Evolutionary conservation across 2,329 filamentous ascomycete species (phyloP), one percentile per base, ranked within the genome.

Genomic region (Orbilia quercus): DNA sequence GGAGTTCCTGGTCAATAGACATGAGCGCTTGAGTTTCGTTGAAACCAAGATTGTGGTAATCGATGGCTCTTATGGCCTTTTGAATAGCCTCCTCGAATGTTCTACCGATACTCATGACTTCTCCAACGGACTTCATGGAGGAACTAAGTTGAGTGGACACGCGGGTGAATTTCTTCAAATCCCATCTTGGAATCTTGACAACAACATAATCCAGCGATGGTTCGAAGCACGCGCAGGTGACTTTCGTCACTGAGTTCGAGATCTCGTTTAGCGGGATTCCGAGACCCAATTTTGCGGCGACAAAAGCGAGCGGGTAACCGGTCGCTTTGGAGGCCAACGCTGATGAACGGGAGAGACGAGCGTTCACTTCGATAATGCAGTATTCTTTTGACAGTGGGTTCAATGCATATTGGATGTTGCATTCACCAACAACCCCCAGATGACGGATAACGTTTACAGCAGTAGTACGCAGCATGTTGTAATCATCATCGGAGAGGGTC

Each of bases 291-390:
- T 99, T 99, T 53, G 95, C 95, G 36, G 95, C 95, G 78, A 97
- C 95, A 79, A 97, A 99, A 6, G 95, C 94, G 76, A 99, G 84
- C 31, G 94, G 94, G 80, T 98, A 99, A 38, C 95, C 94, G 7
- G 94, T 99, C 6, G 94, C 94, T 84, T 99, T 99, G 20, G 95
- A 98, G 20, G 94, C 94, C 75, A 99, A 84, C 14, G 95, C 94
- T 9, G 94, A 99, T 53, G 94, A 99, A 82, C 95, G 87, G 55
- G 94, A 99, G 70, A 99, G 84, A 85, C 94, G 90, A 53, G 94
- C 95, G 79, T 99, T 99, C 83, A 99, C 95, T 81, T 99, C 95
- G 79, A 99, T 99, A 77, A 99, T 97, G 85, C 95, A 97, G 84
- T 97, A 99, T 80, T 99, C 95, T 80, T 87, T 89, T 0, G 93